These are phyloP conservation scores for Cladophialophora exuberans DNA, from an alignment of 2,329 filamentous ascomycete species.

Conservation along the genomic window DNA sequence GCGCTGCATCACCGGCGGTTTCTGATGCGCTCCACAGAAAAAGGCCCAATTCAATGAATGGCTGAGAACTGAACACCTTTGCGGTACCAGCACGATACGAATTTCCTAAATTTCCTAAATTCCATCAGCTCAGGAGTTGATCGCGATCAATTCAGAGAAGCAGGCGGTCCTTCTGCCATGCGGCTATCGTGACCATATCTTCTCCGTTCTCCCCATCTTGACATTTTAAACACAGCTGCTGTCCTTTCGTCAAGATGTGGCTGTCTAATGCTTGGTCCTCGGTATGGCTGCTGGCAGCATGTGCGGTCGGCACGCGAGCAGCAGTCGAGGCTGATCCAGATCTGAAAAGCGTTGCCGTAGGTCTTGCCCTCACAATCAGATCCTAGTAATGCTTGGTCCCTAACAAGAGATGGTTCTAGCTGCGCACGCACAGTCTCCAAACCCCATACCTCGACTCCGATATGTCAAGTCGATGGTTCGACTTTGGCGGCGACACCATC, in stretches of 20 bases:
- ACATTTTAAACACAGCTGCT: neutral
- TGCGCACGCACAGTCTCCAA: slow-evolving; percentile 82
- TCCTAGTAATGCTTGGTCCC: neutral
- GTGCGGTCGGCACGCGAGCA: slow-evolving; percentile 37
- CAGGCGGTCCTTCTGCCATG: slow-evolving; percentile 15
- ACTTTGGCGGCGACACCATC: slow-evolving; percentile 95
- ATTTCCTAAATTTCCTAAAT: neutral
- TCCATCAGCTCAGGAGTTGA: no score
- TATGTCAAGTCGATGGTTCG: slow-evolving; percentile 98
- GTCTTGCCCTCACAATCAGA: slow-evolving; percentile 45
- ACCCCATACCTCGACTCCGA: slow-evolving; percentile 96
- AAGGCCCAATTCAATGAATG: slow-evolving; percentile 3
- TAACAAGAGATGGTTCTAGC: slow-evolving; percentile 51
- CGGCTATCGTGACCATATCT: slow-evolving; percentile 6
- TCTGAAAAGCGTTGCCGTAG: slow-evolving; percentile 68
- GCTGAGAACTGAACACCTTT: slow-evolving; percentile 13
- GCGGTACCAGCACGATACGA: neutral
- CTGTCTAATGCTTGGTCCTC: slow-evolving; percentile 21
- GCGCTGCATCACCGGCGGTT: neutral
- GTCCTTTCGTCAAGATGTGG: slow-evolving; percentile 19
- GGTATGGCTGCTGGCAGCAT: slow-evolving; percentile 40
- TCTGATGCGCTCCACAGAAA: slow-evolving; percentile 4
- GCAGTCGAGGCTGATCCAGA: slow-evolving; percentile 57
- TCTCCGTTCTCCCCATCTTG: neutral
- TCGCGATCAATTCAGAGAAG: no score